Evolutionary conservation across 352 stramenopile genomes (phyloP).

Genomic region (Globisporangium acanthophoron): DNA sequence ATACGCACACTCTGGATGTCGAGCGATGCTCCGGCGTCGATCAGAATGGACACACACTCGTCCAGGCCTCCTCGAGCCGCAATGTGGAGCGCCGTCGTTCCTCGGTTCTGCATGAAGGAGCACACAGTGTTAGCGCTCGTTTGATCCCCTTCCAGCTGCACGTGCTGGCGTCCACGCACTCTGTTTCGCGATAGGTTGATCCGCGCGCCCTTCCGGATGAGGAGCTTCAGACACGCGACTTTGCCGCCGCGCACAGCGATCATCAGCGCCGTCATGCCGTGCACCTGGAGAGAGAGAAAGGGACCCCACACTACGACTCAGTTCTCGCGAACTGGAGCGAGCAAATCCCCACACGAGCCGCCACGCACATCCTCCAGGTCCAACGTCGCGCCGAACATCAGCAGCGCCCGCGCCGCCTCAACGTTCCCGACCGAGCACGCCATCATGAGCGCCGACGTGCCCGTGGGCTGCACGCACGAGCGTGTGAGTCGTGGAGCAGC

Average conservation of each 20-base stretch:
- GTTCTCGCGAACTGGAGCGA: background rate
- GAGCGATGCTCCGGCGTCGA: constrained; percentile 60
- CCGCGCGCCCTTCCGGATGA: constrained; percentile 74
- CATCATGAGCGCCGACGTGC: constrained; percentile 78
- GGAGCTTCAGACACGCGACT: constrained; percentile 53
- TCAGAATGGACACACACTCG: constrained; percentile 65
- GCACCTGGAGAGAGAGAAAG: constrained; percentile 33
- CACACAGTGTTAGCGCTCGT: background rate
- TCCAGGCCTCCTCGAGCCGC: constrained; percentile 67
- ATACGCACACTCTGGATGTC: constrained; percentile 75
- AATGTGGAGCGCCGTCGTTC: constrained; percentile 79
- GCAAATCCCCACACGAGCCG: background rate
- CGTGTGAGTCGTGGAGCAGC: background rate
- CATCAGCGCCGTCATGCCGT: constrained; percentile 80
- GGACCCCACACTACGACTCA: background rate
- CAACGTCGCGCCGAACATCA: constrained; percentile 83
- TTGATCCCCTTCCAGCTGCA: background rate
- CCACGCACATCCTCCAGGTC: constrained; percentile 75
- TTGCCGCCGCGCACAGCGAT: constrained; percentile 67
- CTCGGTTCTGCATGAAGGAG: constrained; percentile 43
- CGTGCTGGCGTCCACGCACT: constrained; percentile 24
- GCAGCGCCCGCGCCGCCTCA: constrained; percentile 65
- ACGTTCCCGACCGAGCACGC: constrained; percentile 84
- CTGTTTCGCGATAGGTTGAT: constrained; percentile 82
- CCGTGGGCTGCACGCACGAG: constrained; percentile 46